phyloP scores from a whole-genome alignment of 768 basidiomycete species.

The Leccinellum albellum region DNA sequence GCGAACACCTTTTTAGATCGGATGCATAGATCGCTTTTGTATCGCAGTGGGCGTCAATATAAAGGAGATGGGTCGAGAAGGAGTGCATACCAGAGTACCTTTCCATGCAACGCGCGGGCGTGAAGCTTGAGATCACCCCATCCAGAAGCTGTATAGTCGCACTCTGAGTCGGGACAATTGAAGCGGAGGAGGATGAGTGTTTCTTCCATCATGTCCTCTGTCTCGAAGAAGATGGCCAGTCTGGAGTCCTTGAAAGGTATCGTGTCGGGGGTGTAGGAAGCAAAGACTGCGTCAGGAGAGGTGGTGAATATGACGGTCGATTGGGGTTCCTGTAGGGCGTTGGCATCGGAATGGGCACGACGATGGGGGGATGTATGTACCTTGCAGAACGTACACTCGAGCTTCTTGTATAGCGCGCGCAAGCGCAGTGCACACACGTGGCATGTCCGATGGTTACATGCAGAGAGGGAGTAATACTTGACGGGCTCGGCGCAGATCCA shows the following conservation, averaged over 20 bases:
- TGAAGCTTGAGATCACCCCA: conserved; percentile 92
- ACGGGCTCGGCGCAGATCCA: conserved; percentile 95
- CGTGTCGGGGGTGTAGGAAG: conserved; percentile 50
- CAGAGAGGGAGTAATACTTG: conserved; percentile 83
- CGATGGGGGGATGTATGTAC: not conserved
- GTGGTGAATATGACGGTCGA: conserved; percentile 69
- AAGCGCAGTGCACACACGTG: conserved; percentile 89
- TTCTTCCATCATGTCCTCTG: conserved; percentile 92
- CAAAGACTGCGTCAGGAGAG: conserved; percentile 58
- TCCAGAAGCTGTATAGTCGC: conserved; percentile 78
- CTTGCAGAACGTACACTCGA: conserved; percentile 96
- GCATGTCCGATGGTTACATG: conserved; percentile 93
- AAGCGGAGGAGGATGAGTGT: conserved; percentile 86
- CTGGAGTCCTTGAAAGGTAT: conserved; percentile 68
- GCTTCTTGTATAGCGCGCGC: conserved; percentile 89
- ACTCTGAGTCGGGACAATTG: conserved; percentile 86
- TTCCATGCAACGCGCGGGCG: conserved; percentile 67
- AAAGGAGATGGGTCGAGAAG: too few species aligned
- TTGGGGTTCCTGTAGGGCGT: conserved; percentile 58
- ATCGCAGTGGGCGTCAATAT: not conserved
- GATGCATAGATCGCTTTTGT: conserved; percentile 78
- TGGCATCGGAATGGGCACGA: not conserved
- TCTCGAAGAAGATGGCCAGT: conserved; percentile 82
- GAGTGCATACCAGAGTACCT: conserved; percentile 69
- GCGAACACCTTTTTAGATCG: conserved; percentile 90